Evolutionary conservation across 345 rosid species (phyloP), one percentile per base, ranked within the genome.

Genomic region (Aegle marmelos): DNA sequence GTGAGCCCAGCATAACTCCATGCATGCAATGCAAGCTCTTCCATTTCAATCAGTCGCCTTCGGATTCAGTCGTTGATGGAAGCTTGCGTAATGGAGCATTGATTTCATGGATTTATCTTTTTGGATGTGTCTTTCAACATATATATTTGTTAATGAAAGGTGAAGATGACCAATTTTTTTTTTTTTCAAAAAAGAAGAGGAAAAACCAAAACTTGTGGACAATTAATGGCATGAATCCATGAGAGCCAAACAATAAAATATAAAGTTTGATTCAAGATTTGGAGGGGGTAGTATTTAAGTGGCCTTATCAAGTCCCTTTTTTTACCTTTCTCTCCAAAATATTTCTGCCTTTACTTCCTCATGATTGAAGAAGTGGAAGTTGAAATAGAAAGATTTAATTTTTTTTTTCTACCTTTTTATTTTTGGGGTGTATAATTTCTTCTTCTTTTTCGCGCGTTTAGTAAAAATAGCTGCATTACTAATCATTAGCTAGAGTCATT

Each of bases 51-150:
- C 76, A 59, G 13, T 45, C 50, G 14, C 16, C 39, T 34, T 45
- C 45, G 41, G 25, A 71, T 63, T 39, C 39, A 76, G 73, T 75
- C 74, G 45, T 66, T 28, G 41, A 56, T 70, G 79, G 83, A 80
- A 69, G 79, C 72, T 70, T 69, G 72, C 63, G 58, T 77, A 75
- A 69, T 61, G 7, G 34, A 75, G 79, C 79, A 80, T 79, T 80
- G 70, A 62, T 34, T 57, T 61, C 34, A 28, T 59, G 10, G 73
- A 16, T 73, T 73, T 57, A 33, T 28, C 75, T 65, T 67, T 41
- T 41, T 41, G 50, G 16, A 11, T 41, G 50, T 41, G 10, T 11
- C 50, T 16, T 41, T 37, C 41, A 37, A 7, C 41, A 37, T 37
- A 37, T 37, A 37, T 37, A 37, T 37, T 37, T 37, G 9, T 37